Evolutionary conservation across 1,284 basidiomycete genomes (phyloP).

Genomic region (Fistulinella cinereoalba): DNA sequence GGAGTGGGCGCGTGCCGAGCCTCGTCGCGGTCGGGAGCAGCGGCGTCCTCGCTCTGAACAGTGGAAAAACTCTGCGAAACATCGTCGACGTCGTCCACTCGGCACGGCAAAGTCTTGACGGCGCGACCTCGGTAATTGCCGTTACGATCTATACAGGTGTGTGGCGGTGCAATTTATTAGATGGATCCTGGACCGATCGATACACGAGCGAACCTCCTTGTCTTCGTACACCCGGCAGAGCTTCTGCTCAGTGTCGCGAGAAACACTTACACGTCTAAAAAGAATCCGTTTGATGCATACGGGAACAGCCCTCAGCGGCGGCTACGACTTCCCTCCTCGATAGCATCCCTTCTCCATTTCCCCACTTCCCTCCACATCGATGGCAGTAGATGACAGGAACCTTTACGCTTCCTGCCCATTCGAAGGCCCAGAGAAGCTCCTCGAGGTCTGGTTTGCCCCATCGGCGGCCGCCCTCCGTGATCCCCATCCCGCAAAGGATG

Average conservation of each 20-base stretch:
- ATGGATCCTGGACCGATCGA: slow-evolving; percentile 9
- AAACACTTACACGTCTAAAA: slow-evolving; percentile 12
- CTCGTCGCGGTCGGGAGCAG: slow-evolving; percentile 44
- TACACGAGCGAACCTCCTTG: slow-evolving; percentile 5
- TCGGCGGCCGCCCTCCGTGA: slow-evolving; percentile 60
- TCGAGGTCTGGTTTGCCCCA: slow-evolving; percentile 97
- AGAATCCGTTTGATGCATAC: slow-evolving; percentile 57
- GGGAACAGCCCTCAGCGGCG: slow-evolving; percentile 39
- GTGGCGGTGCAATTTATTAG: slow-evolving; percentile 20
- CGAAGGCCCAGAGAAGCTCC: slow-evolving; percentile 92
- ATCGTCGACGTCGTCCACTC: slow-evolving; percentile 3
- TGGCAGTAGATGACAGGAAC: slow-evolving; percentile 38
- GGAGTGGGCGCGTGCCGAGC: slow-evolving; percentile 16
- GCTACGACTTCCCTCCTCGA: slow-evolving; percentile 46
- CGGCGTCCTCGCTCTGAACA: slow-evolving; percentile 37
- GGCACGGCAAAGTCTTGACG: background rate
- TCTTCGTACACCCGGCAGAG: slow-evolving; percentile 20
- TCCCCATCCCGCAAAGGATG: slow-evolving; percentile 36
- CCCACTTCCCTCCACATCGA: slow-evolving; percentile 12
- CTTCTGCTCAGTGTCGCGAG: slow-evolving; percentile 18
- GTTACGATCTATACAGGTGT: slow-evolving; percentile 24
- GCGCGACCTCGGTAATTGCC: slow-evolving; percentile 10
- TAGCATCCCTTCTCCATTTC: slow-evolving; percentile 46
- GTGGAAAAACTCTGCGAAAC: slow-evolving; percentile 25
- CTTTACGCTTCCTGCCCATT: slow-evolving; percentile 55